Evolutionary conservation across 139 green algal genomes (phyloP).

Genomic region (Haematococcus lacustris): DNA sequence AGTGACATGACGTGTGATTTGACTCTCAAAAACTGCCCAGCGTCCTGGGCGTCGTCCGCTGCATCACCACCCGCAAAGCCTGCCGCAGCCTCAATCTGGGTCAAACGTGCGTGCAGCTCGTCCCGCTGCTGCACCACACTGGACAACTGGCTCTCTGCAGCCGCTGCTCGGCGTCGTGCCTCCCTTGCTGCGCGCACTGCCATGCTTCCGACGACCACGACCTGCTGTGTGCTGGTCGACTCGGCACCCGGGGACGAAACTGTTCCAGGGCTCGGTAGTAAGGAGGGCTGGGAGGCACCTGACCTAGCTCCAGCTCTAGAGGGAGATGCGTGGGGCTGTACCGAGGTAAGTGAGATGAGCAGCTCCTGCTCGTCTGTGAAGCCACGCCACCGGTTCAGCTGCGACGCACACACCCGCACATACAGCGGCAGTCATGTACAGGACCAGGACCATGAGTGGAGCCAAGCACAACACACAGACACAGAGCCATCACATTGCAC

Average conservation of each 20-base stretch:
- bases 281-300: too few relatives aligned
- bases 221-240: background rate
- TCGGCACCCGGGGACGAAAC: background rate
- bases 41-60: background rate
- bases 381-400: constrained; percentile 19
- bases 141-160: background rate
- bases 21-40: background rate
- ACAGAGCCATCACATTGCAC: too few relatives aligned
- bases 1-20: constrained; percentile 12
- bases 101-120: background rate
- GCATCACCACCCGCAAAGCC: background rate
- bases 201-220: constrained; percentile 15
- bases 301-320: too few relatives aligned
- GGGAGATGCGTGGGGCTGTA: background rate
- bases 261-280: background rate
- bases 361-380: constrained; percentile 8
- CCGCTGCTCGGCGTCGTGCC: constrained; percentile 6
- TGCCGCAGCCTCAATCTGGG: background rate
- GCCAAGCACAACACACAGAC: too few relatives aligned
- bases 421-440: too few relatives aligned
- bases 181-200: constrained; percentile 18
- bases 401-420: too few relatives aligned
- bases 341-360: background rate
- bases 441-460: too few relatives aligned
- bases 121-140: background rate